Percentiles rank a stretch among this genome's conserved stretches.
Conservation (phyloP, 2,329 filamentous ascomycete species). For the Elsinoe australis region DNA sequence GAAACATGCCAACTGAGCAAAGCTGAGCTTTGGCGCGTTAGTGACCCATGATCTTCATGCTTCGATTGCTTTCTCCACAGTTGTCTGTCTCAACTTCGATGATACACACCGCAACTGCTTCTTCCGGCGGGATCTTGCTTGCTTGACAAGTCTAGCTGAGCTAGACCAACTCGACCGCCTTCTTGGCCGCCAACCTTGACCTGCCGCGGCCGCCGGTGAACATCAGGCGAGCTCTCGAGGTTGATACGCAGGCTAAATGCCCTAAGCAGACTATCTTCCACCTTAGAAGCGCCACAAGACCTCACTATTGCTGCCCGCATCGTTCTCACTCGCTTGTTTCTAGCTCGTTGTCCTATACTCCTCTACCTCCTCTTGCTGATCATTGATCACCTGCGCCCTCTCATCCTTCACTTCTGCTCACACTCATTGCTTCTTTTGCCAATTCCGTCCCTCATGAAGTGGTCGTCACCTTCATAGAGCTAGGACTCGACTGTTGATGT, state of each 20-base stretch:
- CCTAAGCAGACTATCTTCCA: constrained; percentile 12
- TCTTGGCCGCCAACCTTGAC: constrained; percentile 1
- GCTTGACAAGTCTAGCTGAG: background rate
- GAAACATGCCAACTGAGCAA: constrained; percentile 12
- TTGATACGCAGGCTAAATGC: constrained; percentile 15
- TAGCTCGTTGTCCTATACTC: constrained; percentile 1
- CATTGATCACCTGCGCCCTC: constrained; percentile 9
- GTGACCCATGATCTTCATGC: constrained; percentile 1
- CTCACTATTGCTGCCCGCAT: constrained; percentile 9
- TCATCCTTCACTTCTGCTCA: constrained; percentile 6
- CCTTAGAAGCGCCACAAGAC: constrained; percentile 12
- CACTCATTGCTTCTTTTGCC: background rate
- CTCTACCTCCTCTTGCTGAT: background rate
- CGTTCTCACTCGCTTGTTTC: constrained; percentile 5
- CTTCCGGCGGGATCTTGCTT: background rate
- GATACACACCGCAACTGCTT: constrained; percentile 5
- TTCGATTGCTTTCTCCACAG: constrained; percentile 2
- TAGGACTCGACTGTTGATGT: too few species aligned
- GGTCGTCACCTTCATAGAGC: too few species aligned
- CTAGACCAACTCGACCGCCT: constrained; percentile 5
- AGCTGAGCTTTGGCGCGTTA: constrained; percentile 7
- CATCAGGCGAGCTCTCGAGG: constrained; percentile 5
- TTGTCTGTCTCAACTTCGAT: constrained; percentile 2
- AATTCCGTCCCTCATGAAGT: too few species aligned
- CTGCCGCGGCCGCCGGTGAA: constrained; percentile 7